Conservation (phyloP, 139 green algal species). For the Nannochloris sp. region DNA sequence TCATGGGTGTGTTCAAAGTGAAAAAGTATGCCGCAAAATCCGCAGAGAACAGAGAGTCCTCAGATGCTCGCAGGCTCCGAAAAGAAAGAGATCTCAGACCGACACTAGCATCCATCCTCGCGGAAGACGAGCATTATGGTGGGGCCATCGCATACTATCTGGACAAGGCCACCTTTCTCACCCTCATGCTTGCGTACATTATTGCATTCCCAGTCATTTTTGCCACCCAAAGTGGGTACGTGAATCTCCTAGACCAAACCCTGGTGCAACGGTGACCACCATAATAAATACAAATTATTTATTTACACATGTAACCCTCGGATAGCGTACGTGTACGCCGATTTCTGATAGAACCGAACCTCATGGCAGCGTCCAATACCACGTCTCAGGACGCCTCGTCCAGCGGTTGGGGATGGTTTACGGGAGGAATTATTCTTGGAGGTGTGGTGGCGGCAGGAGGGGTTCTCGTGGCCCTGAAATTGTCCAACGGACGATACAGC, state of each 20-base stretch:
- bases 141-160: not conserved
- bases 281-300: too few relatives aligned
- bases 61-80: not conserved
- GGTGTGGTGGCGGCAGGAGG: conserved; percentile 31
- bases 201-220: not conserved
- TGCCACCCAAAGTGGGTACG: not conserved
- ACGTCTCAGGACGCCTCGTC: not conserved
- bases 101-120: not conserved
- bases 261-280: too few relatives aligned
- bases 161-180: not conserved
- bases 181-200: not conserved
- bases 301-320: too few relatives aligned
- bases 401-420: conserved; percentile 7
- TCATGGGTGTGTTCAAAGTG: too few relatives aligned
- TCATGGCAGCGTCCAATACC: not conserved
- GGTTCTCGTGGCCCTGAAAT: conserved; percentile 30
- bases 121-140: not conserved
- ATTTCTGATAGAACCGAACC: not conserved
- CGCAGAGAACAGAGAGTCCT: not conserved
- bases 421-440: conserved; percentile 34
- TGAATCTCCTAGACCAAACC: too few relatives aligned
- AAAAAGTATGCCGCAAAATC: not conserved
- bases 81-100: not conserved
- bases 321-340: too few relatives aligned
- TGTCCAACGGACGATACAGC: not conserved